Evolutionary conservation across 805 yeast genomes (phyloP), one percentile per base, ranked within the genome.

Genomic region (Starmerella riodocensis): DNA sequence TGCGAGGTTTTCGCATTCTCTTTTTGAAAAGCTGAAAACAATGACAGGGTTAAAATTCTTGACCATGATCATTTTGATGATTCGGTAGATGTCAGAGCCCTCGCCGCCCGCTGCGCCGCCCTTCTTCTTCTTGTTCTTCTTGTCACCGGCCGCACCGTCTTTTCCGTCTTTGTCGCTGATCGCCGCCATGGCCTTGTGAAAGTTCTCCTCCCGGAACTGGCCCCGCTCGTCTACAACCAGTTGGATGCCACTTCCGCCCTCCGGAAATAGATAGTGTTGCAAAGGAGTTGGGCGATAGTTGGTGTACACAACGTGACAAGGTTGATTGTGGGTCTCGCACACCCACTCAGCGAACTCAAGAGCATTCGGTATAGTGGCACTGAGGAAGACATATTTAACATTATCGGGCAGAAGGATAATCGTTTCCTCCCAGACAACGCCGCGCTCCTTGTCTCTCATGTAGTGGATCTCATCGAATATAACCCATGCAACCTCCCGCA

Each of bases 381-480:
- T 85, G 48, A 88, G 63, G 53, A 88, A 82, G 3, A 88, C 95
- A 54, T 86, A 84, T 49, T 81, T 88, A 14, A 91, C 96, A 66
- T 86, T 86, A 53, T 93, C 96, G 4, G 99, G 99, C 31, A 91
- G 67, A 56, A 91, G 65, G 42, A 91, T 91, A 49, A 91, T 88
- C 13, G 97, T 88, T 61, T 91, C 99, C 63, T 91, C 99, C 99
- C 99, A 91, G 26, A 91, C 98, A 38, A 91, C 99, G 59, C 99
- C 99, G 64, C 99, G 76, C 50, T 85, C 91, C 52, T 84, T 79
- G 59, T 91, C 99, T 64, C 96, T 77, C 93, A 91, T 91, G 62
- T 91, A 91, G 64, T 91, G 99, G 33, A 91, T 95, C 59, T 91
- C 99, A 61, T 91, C 99, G 50, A 91, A 91, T 29, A 91, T 76